Conservation (phyloP, 2,329 filamentous ascomycete species). For the Kalmusia sp. region DNA sequence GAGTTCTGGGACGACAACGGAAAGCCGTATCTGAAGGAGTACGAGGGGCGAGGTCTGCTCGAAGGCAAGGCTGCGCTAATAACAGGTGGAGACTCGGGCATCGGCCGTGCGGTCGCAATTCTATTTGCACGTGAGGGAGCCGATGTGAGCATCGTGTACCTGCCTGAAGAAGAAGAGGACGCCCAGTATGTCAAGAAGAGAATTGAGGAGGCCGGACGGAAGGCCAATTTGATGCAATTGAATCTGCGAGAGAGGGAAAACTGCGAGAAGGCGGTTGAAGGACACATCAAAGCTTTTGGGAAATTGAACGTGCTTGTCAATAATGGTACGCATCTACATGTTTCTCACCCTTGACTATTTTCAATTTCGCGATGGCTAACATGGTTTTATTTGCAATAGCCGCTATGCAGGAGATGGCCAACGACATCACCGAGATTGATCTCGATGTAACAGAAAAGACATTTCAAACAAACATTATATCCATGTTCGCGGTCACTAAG, state of each 20-base stretch:
- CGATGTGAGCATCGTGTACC: constrained; percentile 72
- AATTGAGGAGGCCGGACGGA: constrained; percentile 69
- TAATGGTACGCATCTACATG: constrained; percentile 16
- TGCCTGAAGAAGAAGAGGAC: constrained; percentile 76
- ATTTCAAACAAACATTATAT: constrained; percentile 78
- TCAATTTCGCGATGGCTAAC: too few relatives aligned
- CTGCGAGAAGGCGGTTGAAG: constrained; percentile 71
- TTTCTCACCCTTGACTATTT: too few relatives aligned
- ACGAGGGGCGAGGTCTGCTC: constrained; percentile 24
- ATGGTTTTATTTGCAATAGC: constrained; percentile 38
- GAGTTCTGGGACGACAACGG: constrained; percentile 29
- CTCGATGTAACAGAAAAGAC: constrained; percentile 62
- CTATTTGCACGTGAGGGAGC: constrained; percentile 82
- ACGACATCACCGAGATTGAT: constrained; percentile 62
- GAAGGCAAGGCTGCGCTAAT: constrained; percentile 61
- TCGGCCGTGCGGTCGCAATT: constrained; percentile 75
- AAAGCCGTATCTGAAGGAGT: constrained; percentile 30
- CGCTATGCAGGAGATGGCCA: constrained; percentile 62
- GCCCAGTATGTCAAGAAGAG: constrained; percentile 73
- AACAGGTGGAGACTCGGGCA: constrained; percentile 79
- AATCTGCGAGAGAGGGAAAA: constrained; percentile 70
- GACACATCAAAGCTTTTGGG: constrained; percentile 68
- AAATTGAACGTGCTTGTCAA: constrained; percentile 66
- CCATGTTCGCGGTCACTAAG: constrained; percentile 79
- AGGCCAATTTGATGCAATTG: constrained; percentile 49